Base-by-base conservation (phyloP, 192 early-diverging fungal genomes). In the Spinellus fusiger region DNA sequence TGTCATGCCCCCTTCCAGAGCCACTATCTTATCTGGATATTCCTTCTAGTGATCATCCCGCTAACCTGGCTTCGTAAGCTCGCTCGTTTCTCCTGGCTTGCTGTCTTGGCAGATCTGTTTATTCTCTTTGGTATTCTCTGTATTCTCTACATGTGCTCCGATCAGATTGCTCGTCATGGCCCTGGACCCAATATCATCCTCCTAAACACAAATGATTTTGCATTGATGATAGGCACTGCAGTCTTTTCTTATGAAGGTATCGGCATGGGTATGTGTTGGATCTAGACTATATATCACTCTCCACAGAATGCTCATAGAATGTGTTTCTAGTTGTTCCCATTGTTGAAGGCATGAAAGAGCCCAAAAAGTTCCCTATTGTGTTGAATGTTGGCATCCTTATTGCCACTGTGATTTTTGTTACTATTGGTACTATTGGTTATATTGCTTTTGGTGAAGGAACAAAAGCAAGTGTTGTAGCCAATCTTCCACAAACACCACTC, bases 321-420 rank as follows among this genome's bases (percentile, higher is more conserved):
- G 3, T n/a, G 15, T 44, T 12, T 44, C 13, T 44, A 44, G 40
- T 79, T 33, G 71, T 86, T 35, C 84, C 84, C 10, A 84, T 86
- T 57, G 79, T 80, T 18, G 77, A 84, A 61, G 77, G 78, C 40
- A 93, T 95, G 91, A 90, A 89, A 74, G 71, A 82, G n/a, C 89
- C 90, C 27, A 80, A 89, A 44, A 76, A 83, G 65, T 93, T 95
- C 57, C 78, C 80, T 37, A 33, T 51, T 10, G 89, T 93, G 12
- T 70, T 95, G 49, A 83, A 80, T 2, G 54, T 78, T 8, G 80
- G 84, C 46, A 80, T 91, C 53, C 52, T 80, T 8, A 66, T 85
- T 48, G 86, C 86, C 38, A 82, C 82, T 0, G 68, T 67, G 20
- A 80, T 90, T 37, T 91, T 93, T 62, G 58, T 86, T 23, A 57